Percentiles rank a stretch among this genome's conserved stretches.
Evolutionary conservation across 306 rosid species (phyloP).

Genomic region (Acacia crassicarpa): DNA sequence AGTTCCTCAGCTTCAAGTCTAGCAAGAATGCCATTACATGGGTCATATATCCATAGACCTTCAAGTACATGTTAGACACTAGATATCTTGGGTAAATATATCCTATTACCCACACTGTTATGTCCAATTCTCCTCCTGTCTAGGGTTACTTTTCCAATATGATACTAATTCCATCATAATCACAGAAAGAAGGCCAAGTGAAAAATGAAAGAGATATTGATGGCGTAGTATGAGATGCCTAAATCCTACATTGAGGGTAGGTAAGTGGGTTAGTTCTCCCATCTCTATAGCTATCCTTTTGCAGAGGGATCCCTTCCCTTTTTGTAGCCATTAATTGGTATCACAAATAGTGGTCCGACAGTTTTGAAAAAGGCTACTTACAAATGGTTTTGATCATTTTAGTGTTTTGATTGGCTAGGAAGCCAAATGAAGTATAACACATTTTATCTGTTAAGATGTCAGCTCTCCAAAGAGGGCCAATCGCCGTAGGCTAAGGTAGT

Average conservation of each 20-base stretch:
- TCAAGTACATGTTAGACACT: slow-evolving; percentile 89
- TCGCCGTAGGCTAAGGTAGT: too few species aligned
- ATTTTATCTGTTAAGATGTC: too few species aligned
- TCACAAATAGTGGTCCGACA: neutral
- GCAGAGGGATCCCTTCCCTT: too few species aligned
- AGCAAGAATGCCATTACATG: slow-evolving; percentile 77
- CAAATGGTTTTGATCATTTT: neutral
- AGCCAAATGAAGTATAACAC: too few species aligned
- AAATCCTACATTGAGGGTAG: neutral
- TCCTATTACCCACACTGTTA: slow-evolving; percentile 74
- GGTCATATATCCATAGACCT: slow-evolving; percentile 85
- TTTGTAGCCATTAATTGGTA: too few species aligned
- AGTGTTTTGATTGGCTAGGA: neutral
- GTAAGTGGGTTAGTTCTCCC: neutral
- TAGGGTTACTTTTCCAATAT: slow-evolving; percentile 14
- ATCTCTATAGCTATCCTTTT: neutral
- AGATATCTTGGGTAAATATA: slow-evolving; percentile 86
- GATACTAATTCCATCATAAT: neutral
- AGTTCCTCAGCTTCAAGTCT: slow-evolving; percentile 21
- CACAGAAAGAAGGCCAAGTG: neutral
- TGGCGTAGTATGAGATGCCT: neutral
- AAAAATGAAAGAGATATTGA: neutral
- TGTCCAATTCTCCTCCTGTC: slow-evolving; percentile 74
- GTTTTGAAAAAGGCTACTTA: neutral
- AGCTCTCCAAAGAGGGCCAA: too few species aligned